Evolutionary conservation across 768 basidiomycete genomes (phyloP).

Genomic region (Rhizopogon sp.): DNA sequence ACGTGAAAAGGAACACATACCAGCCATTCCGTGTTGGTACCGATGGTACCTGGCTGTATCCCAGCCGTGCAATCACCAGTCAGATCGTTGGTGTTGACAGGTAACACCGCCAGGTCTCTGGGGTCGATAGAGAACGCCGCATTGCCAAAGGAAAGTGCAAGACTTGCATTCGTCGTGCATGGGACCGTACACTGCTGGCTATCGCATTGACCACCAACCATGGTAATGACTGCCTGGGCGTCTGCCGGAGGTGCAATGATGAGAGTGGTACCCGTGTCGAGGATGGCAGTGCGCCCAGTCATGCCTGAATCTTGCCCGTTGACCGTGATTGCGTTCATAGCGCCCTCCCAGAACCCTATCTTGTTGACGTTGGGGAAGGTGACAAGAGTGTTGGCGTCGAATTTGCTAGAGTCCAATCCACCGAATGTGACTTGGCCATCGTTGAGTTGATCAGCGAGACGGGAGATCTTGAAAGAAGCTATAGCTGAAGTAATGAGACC

Average conservation of each 20-base stretch:
- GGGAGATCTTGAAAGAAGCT: slow-evolving; percentile 76
- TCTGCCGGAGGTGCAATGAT: slow-evolving; percentile 41
- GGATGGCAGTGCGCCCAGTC: slow-evolving; percentile 63
- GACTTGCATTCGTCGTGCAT: slow-evolving; percentile 48
- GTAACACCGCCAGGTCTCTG: slow-evolving; percentile 56
- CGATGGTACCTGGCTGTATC: slow-evolving; percentile 59
- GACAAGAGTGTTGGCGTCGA: slow-evolving; percentile 52
- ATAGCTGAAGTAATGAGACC: slow-evolving; percentile 60
- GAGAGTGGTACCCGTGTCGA: slow-evolving; percentile 46
- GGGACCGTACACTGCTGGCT: slow-evolving; percentile 56
- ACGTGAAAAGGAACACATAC: slow-evolving; percentile 33
- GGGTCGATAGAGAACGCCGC: slow-evolving; percentile 58
- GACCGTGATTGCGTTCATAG: slow-evolving; percentile 53
- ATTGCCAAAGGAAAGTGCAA: slow-evolving; percentile 59
- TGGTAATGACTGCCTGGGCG: slow-evolving; percentile 50
- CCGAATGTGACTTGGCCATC: slow-evolving; percentile 85
- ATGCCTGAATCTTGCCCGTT: slow-evolving; percentile 51
- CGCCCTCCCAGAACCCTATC: slow-evolving; percentile 79
- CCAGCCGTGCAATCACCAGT: slow-evolving; percentile 66
- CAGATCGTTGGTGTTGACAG: slow-evolving; percentile 44
- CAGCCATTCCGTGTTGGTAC: slow-evolving; percentile 60
- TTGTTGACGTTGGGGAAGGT: slow-evolving; percentile 59
- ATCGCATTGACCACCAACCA: slow-evolving; percentile 51
- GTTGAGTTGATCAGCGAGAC: slow-evolving; percentile 55
- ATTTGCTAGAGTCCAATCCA: slow-evolving; percentile 66